phyloP scores from a whole-genome alignment of 768 basidiomycete genomes.

The Lentinula boryana region DNA sequence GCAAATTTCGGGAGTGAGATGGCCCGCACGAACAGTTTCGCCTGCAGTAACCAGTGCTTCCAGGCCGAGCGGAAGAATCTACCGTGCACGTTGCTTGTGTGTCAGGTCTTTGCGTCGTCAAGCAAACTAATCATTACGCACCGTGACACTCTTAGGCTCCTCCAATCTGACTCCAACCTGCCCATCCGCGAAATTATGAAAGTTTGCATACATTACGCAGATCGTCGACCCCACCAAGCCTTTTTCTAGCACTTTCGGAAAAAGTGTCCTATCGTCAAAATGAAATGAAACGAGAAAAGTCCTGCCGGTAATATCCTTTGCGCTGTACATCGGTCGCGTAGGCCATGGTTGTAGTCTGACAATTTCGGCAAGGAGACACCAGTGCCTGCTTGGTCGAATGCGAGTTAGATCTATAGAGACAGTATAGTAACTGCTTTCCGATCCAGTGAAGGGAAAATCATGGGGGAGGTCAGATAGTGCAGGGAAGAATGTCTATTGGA shows the following conservation, averaged over 20 bases:
- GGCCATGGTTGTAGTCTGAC: constrained; percentile 11
- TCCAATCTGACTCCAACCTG: constrained; percentile 21
- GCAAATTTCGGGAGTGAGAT: not conserved
- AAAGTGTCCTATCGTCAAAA: constrained; percentile 12
- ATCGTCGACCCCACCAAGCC: constrained; percentile 17
- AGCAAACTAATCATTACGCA: constrained; percentile 7
- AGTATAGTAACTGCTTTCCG: not conserved
- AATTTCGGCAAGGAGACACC: constrained; percentile 28
- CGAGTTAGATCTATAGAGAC: not conserved
- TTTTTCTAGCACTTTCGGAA: constrained; percentile 4
- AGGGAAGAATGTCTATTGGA: not conserved
- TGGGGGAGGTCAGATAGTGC: not conserved
- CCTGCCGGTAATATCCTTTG: constrained; percentile 18
- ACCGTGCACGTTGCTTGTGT: not conserved
- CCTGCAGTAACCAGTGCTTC: not conserved
- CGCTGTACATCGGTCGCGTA: constrained; percentile 17
- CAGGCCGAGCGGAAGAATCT: not conserved
- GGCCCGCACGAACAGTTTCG: not conserved
- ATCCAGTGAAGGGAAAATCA: not conserved
- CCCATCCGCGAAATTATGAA: constrained; percentile 21
- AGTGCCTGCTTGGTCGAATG: constrained; percentile 15
- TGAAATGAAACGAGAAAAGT: constrained; percentile 18
- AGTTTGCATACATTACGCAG: constrained; percentile 22
- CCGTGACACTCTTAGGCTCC: constrained; percentile 18
- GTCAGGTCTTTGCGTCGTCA: not conserved